A percentile compares a stretch with the other conserved stretches of the same genome.
Evolutionary conservation across 208 protist species (phyloP).

Genomic region (Trypanosoma mega): DNA sequence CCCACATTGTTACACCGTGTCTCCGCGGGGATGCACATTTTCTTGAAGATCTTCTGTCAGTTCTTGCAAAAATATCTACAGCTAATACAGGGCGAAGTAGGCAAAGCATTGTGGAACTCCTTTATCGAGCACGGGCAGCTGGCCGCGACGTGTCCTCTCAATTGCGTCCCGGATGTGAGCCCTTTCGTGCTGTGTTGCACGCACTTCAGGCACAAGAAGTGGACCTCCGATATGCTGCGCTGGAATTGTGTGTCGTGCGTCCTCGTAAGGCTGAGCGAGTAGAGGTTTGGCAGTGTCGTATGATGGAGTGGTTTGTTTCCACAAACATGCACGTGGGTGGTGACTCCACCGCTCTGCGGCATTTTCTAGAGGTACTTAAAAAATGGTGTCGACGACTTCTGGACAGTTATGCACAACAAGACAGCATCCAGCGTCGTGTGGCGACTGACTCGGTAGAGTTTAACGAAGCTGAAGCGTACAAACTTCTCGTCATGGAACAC

Average conservation of each 20-base stretch:
- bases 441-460: conserved; percentile 25
- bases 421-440: conserved; percentile 13
- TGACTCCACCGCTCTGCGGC: conserved; percentile 69
- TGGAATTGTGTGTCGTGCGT: conserved; percentile 66
- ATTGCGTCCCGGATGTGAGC: conserved; percentile 30
- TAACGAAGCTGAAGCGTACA: conserved; percentile 19
- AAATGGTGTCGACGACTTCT: conserved; percentile 70
- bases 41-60: conserved; percentile 29
- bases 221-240: conserved; percentile 65
- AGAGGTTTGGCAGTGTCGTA: conserved; percentile 53
- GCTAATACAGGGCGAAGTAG: conserved; percentile 23
- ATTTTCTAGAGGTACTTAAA: conserved; percentile 54
- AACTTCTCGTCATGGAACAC: conserved; percentile 38
- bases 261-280: conserved; percentile 58
- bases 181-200: conserved; percentile 40
- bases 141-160: conserved; percentile 65
- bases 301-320: conserved; percentile 74
- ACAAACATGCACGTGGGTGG: conserved; percentile 83
- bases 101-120: conserved; percentile 78
- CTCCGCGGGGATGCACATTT: conserved; percentile 40
- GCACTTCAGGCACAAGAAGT: conserved; percentile 46
- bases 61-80: background rate
- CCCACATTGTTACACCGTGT: conserved; percentile 78
- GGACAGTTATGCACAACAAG: conserved; percentile 36
- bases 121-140: conserved; percentile 51